phyloP scores from a whole-genome alignment of 805 yeast genomes.

The Myxozyma udenii region DNA sequence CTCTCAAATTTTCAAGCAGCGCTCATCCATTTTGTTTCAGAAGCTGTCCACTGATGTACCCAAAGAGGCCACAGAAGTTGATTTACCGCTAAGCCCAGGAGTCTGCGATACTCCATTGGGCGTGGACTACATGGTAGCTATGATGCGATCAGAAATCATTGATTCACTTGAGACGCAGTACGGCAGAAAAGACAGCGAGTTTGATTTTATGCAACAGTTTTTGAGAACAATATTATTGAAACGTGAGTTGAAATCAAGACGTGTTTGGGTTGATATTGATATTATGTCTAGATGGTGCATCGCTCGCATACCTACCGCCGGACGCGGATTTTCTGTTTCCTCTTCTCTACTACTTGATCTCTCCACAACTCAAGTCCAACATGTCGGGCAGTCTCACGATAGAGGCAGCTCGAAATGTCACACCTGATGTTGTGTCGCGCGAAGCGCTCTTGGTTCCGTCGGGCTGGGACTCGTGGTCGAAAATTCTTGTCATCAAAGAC shows the following conservation, averaged over 20 bases:
- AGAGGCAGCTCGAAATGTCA: slow-evolving; percentile 14
- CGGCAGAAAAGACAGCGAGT: slow-evolving; percentile 32
- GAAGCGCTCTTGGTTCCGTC: slow-evolving; percentile 35
- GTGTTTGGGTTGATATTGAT: neutral
- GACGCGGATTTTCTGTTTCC: slow-evolving; percentile 20
- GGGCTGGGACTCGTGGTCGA: slow-evolving; percentile 40
- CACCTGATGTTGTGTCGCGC: slow-evolving; percentile 31
- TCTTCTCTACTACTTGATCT: slow-evolving; percentile 15
- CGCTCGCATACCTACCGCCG: slow-evolving; percentile 20
- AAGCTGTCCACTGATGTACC: neutral
- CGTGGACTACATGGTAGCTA: slow-evolving; percentile 31
- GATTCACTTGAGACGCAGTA: slow-evolving; percentile 25
- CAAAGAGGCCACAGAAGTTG: slow-evolving; percentile 10
- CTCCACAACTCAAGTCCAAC: slow-evolving; percentile 8
- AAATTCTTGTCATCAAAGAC: slow-evolving; percentile 33
- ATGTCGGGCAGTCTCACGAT: slow-evolving; percentile 1
- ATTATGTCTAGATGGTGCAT: slow-evolving; percentile 12
- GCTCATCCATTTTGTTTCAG: slow-evolving; percentile 18
- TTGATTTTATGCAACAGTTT: slow-evolving; percentile 36
- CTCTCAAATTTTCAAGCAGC: slow-evolving; percentile 24
- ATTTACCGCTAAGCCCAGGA: slow-evolving; percentile 35
- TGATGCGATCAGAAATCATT: slow-evolving; percentile 29
- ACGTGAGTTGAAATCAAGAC: slow-evolving; percentile 6
- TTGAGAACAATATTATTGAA: slow-evolving; percentile 33
- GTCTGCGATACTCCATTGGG: slow-evolving; percentile 36